These are phyloP conservation scores for Dictyostelium capitatum DNA, from an alignment of 78 protist genomes.

Conservation along the genomic window DNA sequence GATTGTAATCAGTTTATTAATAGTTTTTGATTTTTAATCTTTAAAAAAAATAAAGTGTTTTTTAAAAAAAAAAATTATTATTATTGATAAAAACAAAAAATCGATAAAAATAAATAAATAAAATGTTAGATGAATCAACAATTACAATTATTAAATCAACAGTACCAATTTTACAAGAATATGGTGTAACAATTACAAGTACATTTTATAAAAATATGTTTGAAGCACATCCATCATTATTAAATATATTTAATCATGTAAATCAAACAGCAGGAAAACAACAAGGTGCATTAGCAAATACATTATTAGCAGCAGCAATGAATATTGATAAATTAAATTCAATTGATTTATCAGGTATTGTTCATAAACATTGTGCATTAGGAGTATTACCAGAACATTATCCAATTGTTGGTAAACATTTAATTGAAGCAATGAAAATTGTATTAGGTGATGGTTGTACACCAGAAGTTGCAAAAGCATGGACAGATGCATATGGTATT, in stretches of 20 bases:
- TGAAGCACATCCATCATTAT: slow-evolving; percentile 19
- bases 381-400: slow-evolving; percentile 52
- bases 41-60: too few species aligned
- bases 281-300: slow-evolving; percentile 25
- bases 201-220: slow-evolving; percentile 45
- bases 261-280: slow-evolving; percentile 45
- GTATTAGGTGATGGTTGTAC: slow-evolving; percentile 19
- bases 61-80: too few species aligned
- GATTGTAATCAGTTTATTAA: neutral
- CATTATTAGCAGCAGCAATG: slow-evolving; percentile 25
- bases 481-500: slow-evolving; percentile 36
- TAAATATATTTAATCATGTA: slow-evolving; percentile 49
- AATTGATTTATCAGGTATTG: slow-evolving; percentile 11
- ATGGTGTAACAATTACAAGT: slow-evolving; percentile 11
- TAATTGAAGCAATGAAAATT: slow-evolving; percentile 25
- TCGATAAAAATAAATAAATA: neutral
- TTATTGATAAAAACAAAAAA: too few species aligned
- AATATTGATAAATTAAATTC: slow-evolving; percentile 32
- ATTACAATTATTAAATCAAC: slow-evolving; percentile 20
- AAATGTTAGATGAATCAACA: neutral
- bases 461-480: slow-evolving; percentile 20
- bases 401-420: slow-evolving; percentile 36
- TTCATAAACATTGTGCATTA: slow-evolving; percentile 48
- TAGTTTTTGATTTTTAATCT: neutral
- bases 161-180: slow-evolving; percentile 15